These are phyloP conservation scores for Pyrenopolyporus hunteri DNA, from an alignment of 495 filamentous ascomycete genomes.

Conservation along the genomic window DNA sequence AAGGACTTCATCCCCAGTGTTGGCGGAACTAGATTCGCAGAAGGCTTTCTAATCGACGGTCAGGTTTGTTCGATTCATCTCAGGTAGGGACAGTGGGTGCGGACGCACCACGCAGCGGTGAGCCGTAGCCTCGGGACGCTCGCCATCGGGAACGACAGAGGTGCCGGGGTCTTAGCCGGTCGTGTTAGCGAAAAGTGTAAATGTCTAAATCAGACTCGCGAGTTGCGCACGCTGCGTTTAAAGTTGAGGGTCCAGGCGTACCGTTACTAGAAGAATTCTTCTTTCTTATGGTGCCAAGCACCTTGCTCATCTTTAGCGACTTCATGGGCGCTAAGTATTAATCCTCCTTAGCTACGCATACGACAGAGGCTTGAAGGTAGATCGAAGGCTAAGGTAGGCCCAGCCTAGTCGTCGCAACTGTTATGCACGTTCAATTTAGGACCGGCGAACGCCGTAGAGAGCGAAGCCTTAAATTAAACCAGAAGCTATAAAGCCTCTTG, in stretches of 20 bases:
- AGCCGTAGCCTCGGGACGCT: slow-evolving; percentile 65
- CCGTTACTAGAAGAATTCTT: slow-evolving; percentile 45
- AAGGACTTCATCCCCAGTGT: slow-evolving; percentile 83
- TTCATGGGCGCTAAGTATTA: slow-evolving; percentile 46
- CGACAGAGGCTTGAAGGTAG: not conserved
- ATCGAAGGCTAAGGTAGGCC: not conserved
- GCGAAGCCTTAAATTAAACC: not conserved
- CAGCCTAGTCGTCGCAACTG: not conserved
- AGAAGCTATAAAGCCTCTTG: not conserved
- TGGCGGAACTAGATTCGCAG: slow-evolving; percentile 74
- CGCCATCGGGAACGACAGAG: slow-evolving; percentile 45
- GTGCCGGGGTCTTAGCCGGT: slow-evolving; percentile 23
- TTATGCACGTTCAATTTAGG: slow-evolving; percentile 2
- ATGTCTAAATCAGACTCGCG: slow-evolving; percentile 6
- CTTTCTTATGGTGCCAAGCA: slow-evolving; percentile 60
- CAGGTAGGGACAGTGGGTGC: slow-evolving; percentile 10
- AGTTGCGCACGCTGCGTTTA: not conserved
- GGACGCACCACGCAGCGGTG: slow-evolving; percentile 55
- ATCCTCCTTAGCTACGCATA: slow-evolving; percentile 21
- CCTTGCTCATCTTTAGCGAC: slow-evolving; percentile 60
- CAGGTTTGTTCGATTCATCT: slow-evolving; percentile 26
- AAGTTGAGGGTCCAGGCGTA: slow-evolving; percentile 32
- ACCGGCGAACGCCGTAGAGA: not conserved
- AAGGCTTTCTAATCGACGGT: slow-evolving; percentile 59
- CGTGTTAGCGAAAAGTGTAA: slow-evolving; percentile 13